phyloP scores from a whole-genome alignment of 176 grass and related monocot genomes.

The Carex myosuroides region DNA sequence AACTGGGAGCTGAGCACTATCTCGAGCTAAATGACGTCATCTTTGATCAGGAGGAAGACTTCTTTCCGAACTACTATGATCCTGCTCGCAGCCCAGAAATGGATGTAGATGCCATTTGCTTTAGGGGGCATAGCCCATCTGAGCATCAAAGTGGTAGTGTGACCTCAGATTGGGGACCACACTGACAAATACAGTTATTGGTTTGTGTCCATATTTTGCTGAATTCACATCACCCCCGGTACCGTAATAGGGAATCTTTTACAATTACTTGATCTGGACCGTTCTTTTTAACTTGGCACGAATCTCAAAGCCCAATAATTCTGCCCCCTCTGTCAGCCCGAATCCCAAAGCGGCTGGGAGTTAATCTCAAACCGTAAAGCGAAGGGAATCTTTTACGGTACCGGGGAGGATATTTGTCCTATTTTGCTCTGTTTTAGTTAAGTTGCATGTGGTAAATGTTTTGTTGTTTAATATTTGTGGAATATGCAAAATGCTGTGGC shows the following conservation, averaged over 20 bases:
- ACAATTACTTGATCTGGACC: no score
- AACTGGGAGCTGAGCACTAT: constrained; percentile 37
- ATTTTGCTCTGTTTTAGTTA: background rate
- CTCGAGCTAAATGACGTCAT: constrained; percentile 52
- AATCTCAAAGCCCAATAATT: no score
- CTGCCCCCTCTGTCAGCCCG: no score
- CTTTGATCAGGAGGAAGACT: background rate
- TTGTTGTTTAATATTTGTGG: background rate
- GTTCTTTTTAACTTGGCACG: no score
- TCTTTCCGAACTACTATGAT: background rate
- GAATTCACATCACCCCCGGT: no score
- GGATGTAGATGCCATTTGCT: background rate
- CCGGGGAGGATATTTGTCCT: background rate
- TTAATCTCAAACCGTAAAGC: no score
- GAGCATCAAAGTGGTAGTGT: background rate
- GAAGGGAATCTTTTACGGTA: no score
- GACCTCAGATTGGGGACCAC: background rate
- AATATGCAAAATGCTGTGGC: background rate
- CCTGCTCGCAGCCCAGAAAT: background rate
- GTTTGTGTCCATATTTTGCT: background rate
- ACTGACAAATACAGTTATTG: background rate
- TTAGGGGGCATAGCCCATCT: background rate
- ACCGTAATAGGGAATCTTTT: no score
- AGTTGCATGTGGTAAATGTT: background rate
- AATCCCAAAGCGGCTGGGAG: no score